Conservation (phyloP, 2,329 filamentous ascomycete genomes). For the Ascocoryne sarcoides region DNA sequence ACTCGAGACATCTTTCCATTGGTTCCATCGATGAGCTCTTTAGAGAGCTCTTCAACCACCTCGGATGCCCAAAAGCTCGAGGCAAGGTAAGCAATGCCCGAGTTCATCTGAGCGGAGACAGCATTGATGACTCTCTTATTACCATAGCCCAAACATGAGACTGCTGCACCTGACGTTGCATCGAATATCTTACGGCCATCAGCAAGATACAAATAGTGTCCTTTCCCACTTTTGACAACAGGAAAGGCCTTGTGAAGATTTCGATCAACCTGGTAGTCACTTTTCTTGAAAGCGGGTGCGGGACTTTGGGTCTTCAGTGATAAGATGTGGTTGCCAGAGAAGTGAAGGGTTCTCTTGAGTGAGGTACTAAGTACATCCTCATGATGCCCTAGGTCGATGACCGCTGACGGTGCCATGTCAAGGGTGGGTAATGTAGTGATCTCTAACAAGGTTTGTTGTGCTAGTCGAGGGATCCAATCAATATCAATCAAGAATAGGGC, state of each 20-base stretch:
- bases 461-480: too few relatives aligned
- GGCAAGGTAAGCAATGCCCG: slow-evolving; percentile 47
- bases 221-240: slow-evolving; percentile 20
- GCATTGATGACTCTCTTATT: slow-evolving; percentile 51
- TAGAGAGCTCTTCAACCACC: slow-evolving; percentile 39
- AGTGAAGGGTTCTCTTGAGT: not conserved
- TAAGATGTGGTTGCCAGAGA: not conserved
- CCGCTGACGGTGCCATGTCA: not conserved
- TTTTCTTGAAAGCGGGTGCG: slow-evolving; percentile 9
- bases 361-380: not conserved
- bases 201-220: slow-evolving; percentile 23
- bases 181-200: slow-evolving; percentile 56
- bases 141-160: slow-evolving; percentile 62
- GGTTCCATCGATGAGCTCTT: slow-evolving; percentile 33
- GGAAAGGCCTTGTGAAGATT: slow-evolving; percentile 24
- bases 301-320: too few relatives aligned
- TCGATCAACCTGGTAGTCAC: slow-evolving; percentile 21
- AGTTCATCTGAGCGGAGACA: slow-evolving; percentile 48
- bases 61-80: slow-evolving; percentile 48
- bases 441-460: too few relatives aligned
- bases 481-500: too few relatives aligned
- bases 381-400: not conserved
- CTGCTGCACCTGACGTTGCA: slow-evolving; percentile 64
- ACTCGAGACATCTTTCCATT: slow-evolving; percentile 41
- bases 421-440: too few relatives aligned